Percentiles rank a stretch among this genome's conserved stretches.
Evolutionary conservation across 2,329 filamentous ascomycete genomes (phyloP).

Genomic region (Cryoendolithus antarcticus): DNA sequence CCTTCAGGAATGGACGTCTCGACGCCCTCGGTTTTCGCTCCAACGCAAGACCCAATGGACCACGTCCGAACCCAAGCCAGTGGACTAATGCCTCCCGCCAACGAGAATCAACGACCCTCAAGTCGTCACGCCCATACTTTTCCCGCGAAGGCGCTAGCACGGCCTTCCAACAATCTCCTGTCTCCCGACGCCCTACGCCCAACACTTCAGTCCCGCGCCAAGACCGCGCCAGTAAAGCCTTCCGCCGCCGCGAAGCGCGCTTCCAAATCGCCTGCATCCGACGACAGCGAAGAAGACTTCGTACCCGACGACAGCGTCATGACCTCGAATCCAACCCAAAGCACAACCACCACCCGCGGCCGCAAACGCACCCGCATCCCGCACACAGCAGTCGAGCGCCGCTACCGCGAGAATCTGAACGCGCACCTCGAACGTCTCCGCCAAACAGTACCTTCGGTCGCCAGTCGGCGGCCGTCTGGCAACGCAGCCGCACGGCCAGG

Average conservation of each 20-base stretch:
- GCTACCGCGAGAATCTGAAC: slow-evolving; percentile 26
- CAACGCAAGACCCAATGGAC: slow-evolving; percentile 12
- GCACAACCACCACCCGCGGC: slow-evolving; percentile 13
- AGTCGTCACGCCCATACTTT: slow-evolving; percentile 10
- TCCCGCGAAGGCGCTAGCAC: slow-evolving; percentile 13
- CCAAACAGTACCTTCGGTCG: slow-evolving; percentile 19
- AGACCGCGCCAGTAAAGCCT: slow-evolving; percentile 1
- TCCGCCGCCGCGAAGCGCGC: background rate
- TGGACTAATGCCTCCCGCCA: slow-evolving; percentile 9
- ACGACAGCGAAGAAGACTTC: slow-evolving; percentile 21
- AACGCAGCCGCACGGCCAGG: slow-evolving; percentile 6
- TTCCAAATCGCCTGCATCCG: slow-evolving; percentile 10
- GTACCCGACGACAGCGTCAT: slow-evolving; percentile 10
- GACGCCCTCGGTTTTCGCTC: slow-evolving; percentile 16
- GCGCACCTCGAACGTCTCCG: slow-evolving; percentile 23
- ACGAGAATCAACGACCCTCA: slow-evolving; percentile 6
- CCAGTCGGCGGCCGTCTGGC: slow-evolving; percentile 11
- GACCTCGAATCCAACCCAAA: slow-evolving; percentile 8
- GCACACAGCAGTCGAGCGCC: slow-evolving; percentile 22
- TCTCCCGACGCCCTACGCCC: slow-evolving; percentile 2
- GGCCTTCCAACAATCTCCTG: slow-evolving; percentile 11
- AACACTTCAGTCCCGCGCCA: slow-evolving; percentile 1
- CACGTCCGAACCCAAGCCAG: slow-evolving; percentile 10
- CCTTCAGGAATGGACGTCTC: slow-evolving; percentile 18
- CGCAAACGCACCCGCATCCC: slow-evolving; percentile 24